Conservation (phyloP, 148 eudicot genomes). For the Chenopodium album region DNA sequence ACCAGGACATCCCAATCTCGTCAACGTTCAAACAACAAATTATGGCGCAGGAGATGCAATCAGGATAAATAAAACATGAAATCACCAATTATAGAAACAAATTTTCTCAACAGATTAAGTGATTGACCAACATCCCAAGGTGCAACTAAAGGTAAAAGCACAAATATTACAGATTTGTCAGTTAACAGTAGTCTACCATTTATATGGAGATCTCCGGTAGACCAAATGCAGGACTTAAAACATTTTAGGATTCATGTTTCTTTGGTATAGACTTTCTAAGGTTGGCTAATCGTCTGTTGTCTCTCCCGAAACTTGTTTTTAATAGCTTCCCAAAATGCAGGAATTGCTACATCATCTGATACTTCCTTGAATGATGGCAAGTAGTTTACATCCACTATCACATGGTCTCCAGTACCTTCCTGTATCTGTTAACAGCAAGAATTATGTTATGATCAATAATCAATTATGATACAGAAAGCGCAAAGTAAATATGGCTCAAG, state of each 20-base stretch:
- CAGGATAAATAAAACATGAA: neutral
- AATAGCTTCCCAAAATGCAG: slow-evolving; percentile 92
- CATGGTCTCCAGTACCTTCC: slow-evolving; percentile 81
- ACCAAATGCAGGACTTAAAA: neutral
- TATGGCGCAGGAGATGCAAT: neutral
- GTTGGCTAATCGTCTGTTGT: neutral
- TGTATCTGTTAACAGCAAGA: slow-evolving; percentile 50
- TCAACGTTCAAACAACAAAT: neutral
- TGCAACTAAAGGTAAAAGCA: neutral
- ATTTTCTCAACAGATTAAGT: neutral
- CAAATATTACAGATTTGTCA: neutral
- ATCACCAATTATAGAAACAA: neutral
- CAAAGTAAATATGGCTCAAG: neutral
- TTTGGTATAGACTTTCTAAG: neutral
- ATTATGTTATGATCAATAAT: neutral
- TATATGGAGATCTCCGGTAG: neutral
- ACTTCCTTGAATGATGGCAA: slow-evolving; percentile 94
- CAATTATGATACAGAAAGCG: neutral
- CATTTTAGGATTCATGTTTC: neutral
- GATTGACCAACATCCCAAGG: neutral
- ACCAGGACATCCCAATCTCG: neutral
- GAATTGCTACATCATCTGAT: slow-evolving; percentile 70
- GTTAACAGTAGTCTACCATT: neutral
- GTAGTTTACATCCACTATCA: slow-evolving; percentile 93
- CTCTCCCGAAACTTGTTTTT: slow-evolving; percentile 45